Conservation (phyloP, 164 flowering plant species). For the Stephania yunnanensis region DNA sequence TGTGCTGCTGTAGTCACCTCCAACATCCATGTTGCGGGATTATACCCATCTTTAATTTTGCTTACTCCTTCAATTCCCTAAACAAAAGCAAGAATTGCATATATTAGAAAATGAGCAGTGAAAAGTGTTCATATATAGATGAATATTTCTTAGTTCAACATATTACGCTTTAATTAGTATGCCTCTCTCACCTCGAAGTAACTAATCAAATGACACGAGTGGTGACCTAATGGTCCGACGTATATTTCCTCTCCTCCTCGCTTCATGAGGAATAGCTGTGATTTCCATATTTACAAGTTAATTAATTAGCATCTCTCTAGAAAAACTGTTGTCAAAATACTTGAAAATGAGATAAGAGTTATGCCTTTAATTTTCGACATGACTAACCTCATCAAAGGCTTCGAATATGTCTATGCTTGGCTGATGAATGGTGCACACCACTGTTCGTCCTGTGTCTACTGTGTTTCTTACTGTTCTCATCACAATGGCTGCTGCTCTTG, state of each 20-base stretch:
- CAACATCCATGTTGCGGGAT: conserved; percentile 39
- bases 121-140: not conserved
- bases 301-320: not conserved
- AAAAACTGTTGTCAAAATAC: not conserved
- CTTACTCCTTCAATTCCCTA: conserved; percentile 32
- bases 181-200: conserved; percentile 61
- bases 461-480: conserved; percentile 55
- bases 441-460: conserved; percentile 51
- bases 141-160: not conserved
- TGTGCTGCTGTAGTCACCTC: conserved; percentile 26
- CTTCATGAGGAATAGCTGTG: conserved; percentile 51
- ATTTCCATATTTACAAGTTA: not conserved
- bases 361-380: not conserved
- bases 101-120: not conserved
- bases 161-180: not conserved
- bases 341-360: not conserved
- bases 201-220: conserved; percentile 38
- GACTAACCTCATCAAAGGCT: conserved; percentile 48
- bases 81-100: not conserved
- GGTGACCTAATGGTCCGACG: conserved; percentile 46
- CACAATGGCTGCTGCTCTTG: conserved; percentile 56
- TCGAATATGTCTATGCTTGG: conserved; percentile 57
- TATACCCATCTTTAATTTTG: conserved; percentile 27
- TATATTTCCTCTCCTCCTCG: conserved; percentile 61
- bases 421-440: conserved; percentile 59